Conservation (phyloP, 371 early-diverging fungal genomes). For the Conidiobolus incongruus region DNA sequence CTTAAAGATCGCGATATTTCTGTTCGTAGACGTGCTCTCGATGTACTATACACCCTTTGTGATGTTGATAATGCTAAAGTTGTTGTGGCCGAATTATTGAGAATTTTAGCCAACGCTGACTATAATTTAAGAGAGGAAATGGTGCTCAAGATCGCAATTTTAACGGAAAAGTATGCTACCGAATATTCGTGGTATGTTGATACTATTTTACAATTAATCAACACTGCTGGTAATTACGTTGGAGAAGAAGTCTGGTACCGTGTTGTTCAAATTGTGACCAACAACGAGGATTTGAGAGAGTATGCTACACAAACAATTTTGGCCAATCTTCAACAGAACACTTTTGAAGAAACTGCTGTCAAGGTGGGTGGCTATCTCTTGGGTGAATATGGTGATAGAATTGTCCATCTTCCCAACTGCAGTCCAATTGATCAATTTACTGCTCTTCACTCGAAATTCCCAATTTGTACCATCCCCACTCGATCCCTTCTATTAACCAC, state of each 20-base stretch:
- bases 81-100: slow-evolving; percentile 75
- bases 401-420: slow-evolving; percentile 61
- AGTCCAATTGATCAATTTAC: slow-evolving; percentile 81
- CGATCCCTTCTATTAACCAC: slow-evolving; percentile 73
- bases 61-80: slow-evolving; percentile 63
- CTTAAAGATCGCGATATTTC: slow-evolving; percentile 89
- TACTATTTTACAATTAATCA: slow-evolving; percentile 80
- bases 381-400: slow-evolving; percentile 90
- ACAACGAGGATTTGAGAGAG: slow-evolving; percentile 79
- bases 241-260: slow-evolving; percentile 94
- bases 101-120: slow-evolving; percentile 71
- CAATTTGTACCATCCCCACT: slow-evolving; percentile 49
- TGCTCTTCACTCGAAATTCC: slow-evolving; percentile 75
- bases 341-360: slow-evolving; percentile 80
- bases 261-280: slow-evolving; percentile 82
- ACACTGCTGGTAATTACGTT: slow-evolving; percentile 86
- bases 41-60: slow-evolving; percentile 91
- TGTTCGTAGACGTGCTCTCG: slow-evolving; percentile 82
- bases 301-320: slow-evolving; percentile 77
- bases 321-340: slow-evolving; percentile 49
- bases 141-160: slow-evolving; percentile 94
- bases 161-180: slow-evolving; percentile 90
- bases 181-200: slow-evolving; percentile 96
- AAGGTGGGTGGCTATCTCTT: slow-evolving; percentile 89
- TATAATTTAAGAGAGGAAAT: slow-evolving; percentile 84